Evolutionary conservation across 1,139 yeast species (phyloP).

Genomic region (Saccharomyces pastorianus): DNA sequence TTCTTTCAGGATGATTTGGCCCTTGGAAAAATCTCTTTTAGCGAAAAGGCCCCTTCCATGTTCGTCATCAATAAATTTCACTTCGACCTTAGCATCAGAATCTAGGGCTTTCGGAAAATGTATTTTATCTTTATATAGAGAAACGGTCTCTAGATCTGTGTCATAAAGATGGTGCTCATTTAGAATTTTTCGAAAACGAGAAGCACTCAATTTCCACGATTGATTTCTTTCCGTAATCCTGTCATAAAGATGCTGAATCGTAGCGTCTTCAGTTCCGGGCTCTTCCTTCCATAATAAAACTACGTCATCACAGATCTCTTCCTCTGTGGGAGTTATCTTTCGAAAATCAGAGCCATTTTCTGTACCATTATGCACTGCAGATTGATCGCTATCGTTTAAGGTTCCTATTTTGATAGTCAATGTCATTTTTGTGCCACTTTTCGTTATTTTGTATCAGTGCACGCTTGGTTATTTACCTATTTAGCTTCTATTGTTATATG

Average conservation of each 20-base stretch:
- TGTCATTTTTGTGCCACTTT: conserved; percentile 8
- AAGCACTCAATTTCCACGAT: conserved; percentile 44
- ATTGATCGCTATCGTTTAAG: conserved; percentile 15
- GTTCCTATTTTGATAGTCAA: conserved; percentile 15
- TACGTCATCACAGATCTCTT: conserved; percentile 56
- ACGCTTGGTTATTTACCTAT: not conserved
- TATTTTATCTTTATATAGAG: conserved; percentile 47
- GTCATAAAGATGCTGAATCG: conserved; percentile 46
- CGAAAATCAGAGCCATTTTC: not conserved
- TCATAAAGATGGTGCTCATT: conserved; percentile 1
- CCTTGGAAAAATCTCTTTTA: conserved; percentile 39
- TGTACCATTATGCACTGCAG: conserved; percentile 7
- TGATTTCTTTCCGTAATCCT: conserved; percentile 46
- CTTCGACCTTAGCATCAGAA: not conserved
- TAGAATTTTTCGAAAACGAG: conserved; percentile 4
- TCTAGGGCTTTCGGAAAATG: conserved; percentile 37
- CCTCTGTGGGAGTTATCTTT: conserved; percentile 45
- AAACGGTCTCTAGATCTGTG: conserved; percentile 33
- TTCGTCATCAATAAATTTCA: conserved; percentile 19
- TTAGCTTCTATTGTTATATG: not conserved
- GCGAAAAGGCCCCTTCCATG: conserved; percentile 47
- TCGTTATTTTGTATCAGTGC: not conserved
- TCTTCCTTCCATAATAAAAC: conserved; percentile 62
- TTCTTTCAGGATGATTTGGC: conserved; percentile 49
- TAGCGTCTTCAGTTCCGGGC: conserved; percentile 52